Percentiles rank a stretch among this genome's conserved stretches.
Conservation (phyloP, 768 basidiomycete genomes). For the Dioszegia crocea region DNA sequence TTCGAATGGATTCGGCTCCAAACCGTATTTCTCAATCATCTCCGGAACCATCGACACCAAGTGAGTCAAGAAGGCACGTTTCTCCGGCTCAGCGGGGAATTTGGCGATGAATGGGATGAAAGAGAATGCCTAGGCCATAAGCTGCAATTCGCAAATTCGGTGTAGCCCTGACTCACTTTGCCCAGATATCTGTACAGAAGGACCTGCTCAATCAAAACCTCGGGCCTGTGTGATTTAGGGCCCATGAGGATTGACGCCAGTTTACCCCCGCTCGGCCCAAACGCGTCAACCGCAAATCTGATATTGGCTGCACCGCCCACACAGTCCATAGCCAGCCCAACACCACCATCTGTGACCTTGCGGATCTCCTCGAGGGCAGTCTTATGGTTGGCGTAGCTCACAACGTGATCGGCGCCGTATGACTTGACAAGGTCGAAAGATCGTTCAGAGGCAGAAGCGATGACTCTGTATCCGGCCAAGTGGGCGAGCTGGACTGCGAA, state of each 20-base stretch:
- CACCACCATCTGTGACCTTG: constrained; percentile 25
- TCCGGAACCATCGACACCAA: not conserved
- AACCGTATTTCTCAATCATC: not conserved
- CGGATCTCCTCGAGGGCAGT: constrained; percentile 27
- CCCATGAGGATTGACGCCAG: constrained; percentile 21
- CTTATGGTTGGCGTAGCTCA: constrained; percentile 50
- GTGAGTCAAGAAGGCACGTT: constrained; percentile 19
- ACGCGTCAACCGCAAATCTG: constrained; percentile 18
- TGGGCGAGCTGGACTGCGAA: constrained; percentile 41
- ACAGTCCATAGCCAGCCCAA: constrained; percentile 20
- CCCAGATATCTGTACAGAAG: constrained; percentile 31
- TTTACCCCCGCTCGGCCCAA: constrained; percentile 19
- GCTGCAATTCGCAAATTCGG: not conserved
- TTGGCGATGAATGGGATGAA: constrained; percentile 12
- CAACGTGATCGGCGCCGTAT: constrained; percentile 51
- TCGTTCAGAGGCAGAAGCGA: constrained; percentile 48
- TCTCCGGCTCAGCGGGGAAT: constrained; percentile 20
- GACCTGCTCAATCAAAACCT: constrained; percentile 17
- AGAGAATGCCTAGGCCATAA: constrained; percentile 22
- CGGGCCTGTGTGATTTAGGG: constrained; percentile 7
- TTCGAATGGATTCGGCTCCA: constrained; percentile 35
- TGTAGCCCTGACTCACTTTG: constrained; percentile 9
- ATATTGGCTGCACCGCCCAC: constrained; percentile 25
- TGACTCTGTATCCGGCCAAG: constrained; percentile 42
- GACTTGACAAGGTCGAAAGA: constrained; percentile 51